Base-by-base conservation (phyloP, 1,284 basidiomycete species). In the Pseudozyma thailandica region DNA sequence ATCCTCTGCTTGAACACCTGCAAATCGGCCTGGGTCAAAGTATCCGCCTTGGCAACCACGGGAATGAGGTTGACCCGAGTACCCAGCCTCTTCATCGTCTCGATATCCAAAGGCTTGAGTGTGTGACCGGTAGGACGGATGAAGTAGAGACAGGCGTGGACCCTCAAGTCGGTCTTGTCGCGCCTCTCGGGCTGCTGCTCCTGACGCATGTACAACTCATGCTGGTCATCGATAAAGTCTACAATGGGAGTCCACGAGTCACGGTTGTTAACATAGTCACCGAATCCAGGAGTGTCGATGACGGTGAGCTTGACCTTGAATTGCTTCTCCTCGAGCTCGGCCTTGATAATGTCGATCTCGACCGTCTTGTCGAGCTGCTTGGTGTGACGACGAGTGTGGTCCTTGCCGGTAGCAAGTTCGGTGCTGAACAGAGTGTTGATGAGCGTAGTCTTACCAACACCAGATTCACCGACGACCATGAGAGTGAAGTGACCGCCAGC, bases 361-460 rank as follows among this genome's bases (percentile, higher is more conserved):
- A 95, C 98, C 52, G 97, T 90, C 86, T 98, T 98, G 88, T 98
- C 95, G 75, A 98, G 89, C 85, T 98, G 95, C 87, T 98, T 98
- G 82, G 91, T 86, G 86, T 95, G 93, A 70, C 95, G 90, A 81
- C 89, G 89, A 72, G 84, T 86, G 88, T 98, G 95, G 87, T 95
- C 94, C 87, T 95, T 94, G 49, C 90, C 83, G 6, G 92, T 87
- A 8, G 92, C 94, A 55, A 99, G 88, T 87, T 98, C 96, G 61
- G 96, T 98, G 38, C 93, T 92, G 86, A 99, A 99, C 76, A 98
- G 90, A 35, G 96, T 99, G 88, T 98, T 99, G 88, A 98, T 94
- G 84, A 82, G 61, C n/a, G 80, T 82, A 16, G 79, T 80, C 66
- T 80, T 80, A 25, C 80, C 75, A 15, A 78, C 70, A 37, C 75